Evolutionary conservation across 164 flowering plant genomes (phyloP).

Genomic region (Pachysandra terminalis): DNA sequence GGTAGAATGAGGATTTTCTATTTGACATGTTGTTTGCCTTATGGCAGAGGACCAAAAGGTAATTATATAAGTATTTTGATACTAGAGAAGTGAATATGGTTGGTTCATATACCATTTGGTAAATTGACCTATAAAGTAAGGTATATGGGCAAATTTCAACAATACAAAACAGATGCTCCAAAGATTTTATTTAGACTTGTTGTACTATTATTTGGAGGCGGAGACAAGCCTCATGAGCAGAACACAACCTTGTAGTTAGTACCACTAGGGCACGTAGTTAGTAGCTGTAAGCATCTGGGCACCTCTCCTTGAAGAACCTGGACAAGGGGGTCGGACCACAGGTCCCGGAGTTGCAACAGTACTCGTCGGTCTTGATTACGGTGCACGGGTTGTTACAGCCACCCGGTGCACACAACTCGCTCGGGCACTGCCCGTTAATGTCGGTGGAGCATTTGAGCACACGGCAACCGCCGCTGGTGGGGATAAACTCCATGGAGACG

Average conservation of each 20-base stretch:
- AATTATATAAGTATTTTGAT: too few relatives aligned
- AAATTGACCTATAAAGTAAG: too few relatives aligned
- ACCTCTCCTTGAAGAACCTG: constrained; percentile 28
- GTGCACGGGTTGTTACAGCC: constrained; percentile 35
- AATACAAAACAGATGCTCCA: background rate
- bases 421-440: constrained; percentile 28
- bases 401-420: constrained; percentile 18
- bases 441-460: constrained; percentile 18
- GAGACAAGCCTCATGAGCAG: constrained; percentile 11
- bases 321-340: constrained; percentile 33
- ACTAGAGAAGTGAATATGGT: too few relatives aligned
- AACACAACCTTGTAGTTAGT: constrained; percentile 25
- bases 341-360: constrained; percentile 26
- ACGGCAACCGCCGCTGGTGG: constrained; percentile 11
- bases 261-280: constrained; percentile 24
- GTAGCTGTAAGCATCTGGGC: constrained; percentile 22
- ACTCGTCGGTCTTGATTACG: constrained; percentile 21
- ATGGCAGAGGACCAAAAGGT: too few relatives aligned
- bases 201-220: background rate
- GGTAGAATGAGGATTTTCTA: too few relatives aligned
- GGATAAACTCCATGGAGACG: constrained; percentile 29
- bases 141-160: too few relatives aligned
- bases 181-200: background rate
- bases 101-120: too few relatives aligned
- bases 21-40: too few relatives aligned